These are phyloP conservation scores for Schoenoplectus triqueter DNA, from an alignment of 202 grass and related monocot species.

Conservation along the genomic window DNA sequence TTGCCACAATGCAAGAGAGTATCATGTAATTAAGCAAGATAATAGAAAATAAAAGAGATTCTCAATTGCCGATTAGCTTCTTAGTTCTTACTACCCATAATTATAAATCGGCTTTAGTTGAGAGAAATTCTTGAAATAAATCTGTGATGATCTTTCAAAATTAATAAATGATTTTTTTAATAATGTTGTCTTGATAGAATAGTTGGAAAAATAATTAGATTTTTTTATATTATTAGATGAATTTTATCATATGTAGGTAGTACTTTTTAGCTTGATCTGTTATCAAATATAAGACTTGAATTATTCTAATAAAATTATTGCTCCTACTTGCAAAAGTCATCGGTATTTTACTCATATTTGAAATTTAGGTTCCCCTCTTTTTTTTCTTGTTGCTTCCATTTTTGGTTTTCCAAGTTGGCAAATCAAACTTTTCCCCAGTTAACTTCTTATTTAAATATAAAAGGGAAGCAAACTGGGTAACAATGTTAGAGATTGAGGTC, in stretches of 20 bases:
- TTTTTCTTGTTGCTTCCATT: not conserved
- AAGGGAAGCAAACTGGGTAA: not conserved
- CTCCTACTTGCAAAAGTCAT: not conserved
- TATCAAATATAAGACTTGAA: not conserved
- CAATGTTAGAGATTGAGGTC: slow-evolving; percentile 8
- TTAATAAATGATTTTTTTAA: not conserved
- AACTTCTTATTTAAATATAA: not conserved
- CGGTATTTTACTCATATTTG: not conserved
- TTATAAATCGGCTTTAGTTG: not conserved
- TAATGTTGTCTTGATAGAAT: not conserved
- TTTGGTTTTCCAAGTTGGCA: not conserved
- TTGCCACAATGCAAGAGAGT: not conserved
- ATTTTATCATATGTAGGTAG: not conserved
- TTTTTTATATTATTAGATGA: not conserved
- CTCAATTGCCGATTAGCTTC: not conserved
- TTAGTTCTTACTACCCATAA: not conserved
- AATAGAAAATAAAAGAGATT: not conserved
- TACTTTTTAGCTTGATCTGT: not conserved
- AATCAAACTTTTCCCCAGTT: slow-evolving; percentile 5
- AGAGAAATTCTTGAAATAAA: not conserved
- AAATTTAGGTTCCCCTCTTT: not conserved
- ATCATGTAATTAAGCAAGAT: slow-evolving; percentile 14
- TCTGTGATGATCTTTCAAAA: not conserved
- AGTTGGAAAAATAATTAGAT: not conserved
- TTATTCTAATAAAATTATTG: slow-evolving; percentile 20